Evolutionary conservation across 805 yeast species (phyloP), one percentile per base, ranked within the genome.

Genomic region (Dipodascus geniculatus): DNA sequence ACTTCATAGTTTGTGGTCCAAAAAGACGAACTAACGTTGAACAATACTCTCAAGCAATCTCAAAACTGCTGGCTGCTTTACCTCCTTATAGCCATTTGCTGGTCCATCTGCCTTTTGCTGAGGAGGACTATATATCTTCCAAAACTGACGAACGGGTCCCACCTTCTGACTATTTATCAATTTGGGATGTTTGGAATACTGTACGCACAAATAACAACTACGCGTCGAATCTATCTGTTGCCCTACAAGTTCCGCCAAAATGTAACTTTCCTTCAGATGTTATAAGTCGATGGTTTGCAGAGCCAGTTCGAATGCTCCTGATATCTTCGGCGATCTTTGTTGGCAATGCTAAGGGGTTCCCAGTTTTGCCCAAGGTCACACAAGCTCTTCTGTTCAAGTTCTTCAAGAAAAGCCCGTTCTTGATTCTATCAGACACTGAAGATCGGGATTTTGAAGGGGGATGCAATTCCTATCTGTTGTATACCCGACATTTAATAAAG

Each of bases 121-220:
- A 68, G 66, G 52, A 68, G 74, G 54, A 53, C 49, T 49, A 53
- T 3, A 51, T 44, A 24, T 47, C 28, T 8, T 75, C 82, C 1
- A 72, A 74, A 1, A 75, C 56, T 2, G 57, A 53, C 2, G 42
- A 42, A 17, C 53, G 52, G n/a, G 42, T 50, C 24, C 59, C 61
- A n/a, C 84, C 31, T 53, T 74, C 60, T 76, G 70, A 66, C 52
- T 48, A 56, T 22, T 65, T 83, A 31, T 79, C 83, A 2, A 80
- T 85, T 1, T 84, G 90, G 90, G 86, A 82, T 53, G 74, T 81
- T 59, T 84, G 90, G 90, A 80, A 83, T 58, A 73, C 84, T 0
- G 76, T 84, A 2, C 68, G 88, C 22, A 70, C 74, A 3, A 68
- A 76, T 38, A 79, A 83, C 59, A 74, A 75, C 53, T 80, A 82